phyloP scores from a whole-genome alignment of 2,329 filamentous ascomycete species.

The Colletotrichum simmondsii region DNA sequence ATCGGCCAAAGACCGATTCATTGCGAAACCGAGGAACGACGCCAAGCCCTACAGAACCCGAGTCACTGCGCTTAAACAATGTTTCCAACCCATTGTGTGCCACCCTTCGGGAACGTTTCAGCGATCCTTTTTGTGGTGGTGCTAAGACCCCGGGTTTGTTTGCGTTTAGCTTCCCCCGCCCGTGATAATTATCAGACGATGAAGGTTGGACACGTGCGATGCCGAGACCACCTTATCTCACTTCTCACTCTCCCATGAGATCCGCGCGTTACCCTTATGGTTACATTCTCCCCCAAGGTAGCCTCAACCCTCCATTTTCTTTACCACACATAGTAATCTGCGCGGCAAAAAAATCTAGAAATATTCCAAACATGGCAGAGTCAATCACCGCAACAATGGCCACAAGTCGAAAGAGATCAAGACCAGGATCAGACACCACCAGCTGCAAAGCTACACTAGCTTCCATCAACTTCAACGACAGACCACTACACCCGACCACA shows the following conservation, averaged over 20 bases:
- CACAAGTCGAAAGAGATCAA: not conserved
- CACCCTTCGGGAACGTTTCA: slow-evolving; percentile 3
- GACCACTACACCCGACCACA: not conserved
- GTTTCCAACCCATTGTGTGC: not conserved
- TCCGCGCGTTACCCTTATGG: not conserved
- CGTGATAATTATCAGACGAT: not conserved
- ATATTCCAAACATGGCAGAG: not conserved
- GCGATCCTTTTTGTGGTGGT: not conserved
- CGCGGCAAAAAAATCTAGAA: too few species aligned
- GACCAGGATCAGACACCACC: not conserved
- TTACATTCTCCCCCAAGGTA: not conserved
- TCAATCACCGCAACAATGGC: not conserved
- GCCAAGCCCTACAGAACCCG: not conserved
- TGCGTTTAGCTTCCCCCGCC: not conserved
- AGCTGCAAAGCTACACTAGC: not conserved
- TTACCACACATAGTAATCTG: not conserved
- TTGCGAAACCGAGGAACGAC: not conserved
- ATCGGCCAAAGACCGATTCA: not conserved
- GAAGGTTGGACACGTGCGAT: not conserved
- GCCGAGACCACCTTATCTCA: not conserved
- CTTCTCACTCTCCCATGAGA: not conserved
- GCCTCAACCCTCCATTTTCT: not conserved
- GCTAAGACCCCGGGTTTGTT: not conserved
- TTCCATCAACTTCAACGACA: not conserved
- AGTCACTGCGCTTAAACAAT: not conserved